Evolutionary conservation across 192 early-diverging fungal genomes (phyloP).

Genomic region (Dissophora globulifera): DNA sequence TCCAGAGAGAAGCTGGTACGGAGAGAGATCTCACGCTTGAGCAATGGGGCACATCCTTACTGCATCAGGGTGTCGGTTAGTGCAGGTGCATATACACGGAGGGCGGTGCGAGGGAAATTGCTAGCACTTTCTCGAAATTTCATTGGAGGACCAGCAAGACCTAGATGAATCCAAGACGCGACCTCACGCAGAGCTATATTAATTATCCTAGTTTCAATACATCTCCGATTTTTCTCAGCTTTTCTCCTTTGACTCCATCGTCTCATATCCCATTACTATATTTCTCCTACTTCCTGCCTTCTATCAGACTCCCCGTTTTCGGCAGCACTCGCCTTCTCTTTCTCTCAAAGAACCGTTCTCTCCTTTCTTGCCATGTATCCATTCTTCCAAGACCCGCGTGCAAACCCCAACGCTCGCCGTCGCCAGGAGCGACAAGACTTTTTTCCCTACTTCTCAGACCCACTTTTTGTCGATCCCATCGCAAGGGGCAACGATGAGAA

Average conservation of each 20-base stretch:
- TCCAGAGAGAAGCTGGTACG: not conserved
- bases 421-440: constrained; percentile 24
- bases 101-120: no score
- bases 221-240: no score
- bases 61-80: no score
- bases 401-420: not conserved
- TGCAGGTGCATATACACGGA: no score
- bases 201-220: no score
- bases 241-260: no score
- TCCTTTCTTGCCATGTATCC: constrained; percentile 5
- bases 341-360: not conserved
- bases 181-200: no score
- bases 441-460: constrained; percentile 37
- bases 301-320: not conserved
- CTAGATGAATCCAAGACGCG: not conserved
- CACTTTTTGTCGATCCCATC: constrained; percentile 21
- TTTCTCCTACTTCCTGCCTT: no score
- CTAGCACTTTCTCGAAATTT: constrained; percentile 7
- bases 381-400: constrained; percentile 21
- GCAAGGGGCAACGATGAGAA: not conserved
- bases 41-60: no score
- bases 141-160: not conserved
- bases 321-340: not conserved
- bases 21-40: no score
- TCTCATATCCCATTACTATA: no score